Base-by-base conservation (phyloP, 2,329 filamentous ascomycete species). In the Meredithiella fracta region DNA sequence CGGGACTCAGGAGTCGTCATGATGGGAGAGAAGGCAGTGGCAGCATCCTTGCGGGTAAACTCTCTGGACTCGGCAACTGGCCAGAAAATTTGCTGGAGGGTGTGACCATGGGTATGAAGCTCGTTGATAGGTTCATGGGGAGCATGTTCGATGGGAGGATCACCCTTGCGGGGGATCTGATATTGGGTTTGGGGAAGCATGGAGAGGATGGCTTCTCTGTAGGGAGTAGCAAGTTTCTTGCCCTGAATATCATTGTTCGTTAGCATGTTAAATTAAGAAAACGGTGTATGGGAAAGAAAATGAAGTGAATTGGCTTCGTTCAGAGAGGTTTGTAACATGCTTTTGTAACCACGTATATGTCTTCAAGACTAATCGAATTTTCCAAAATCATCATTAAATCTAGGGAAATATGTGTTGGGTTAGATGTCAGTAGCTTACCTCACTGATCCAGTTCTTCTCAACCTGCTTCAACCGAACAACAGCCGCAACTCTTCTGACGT, bases 301-400 rank as follows among this genome's bases (percentile, higher is more conserved):
- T n/a, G 22, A 11, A 34, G 15, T 20, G 15, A 44, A 17, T 15
- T 52, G 58, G 56, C 59, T 59, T 56, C 31, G 57, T 59, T 87
- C 83, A 87, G 83, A 83, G 79, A 83, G 79, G 79, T 75, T 80
- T 76, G 78, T 75, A 83, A 82, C 76, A 7, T 78, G 79, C 73
- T 73, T 78, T 77, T 84, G 75, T 91, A 91, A 96, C 86, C 87
- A 92, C 82, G 75, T 68, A 58, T 73, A 69, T 82, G 90, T 97
- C 90, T 95, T 96, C 77, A 94, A 95, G 91, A 97, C 91, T 96
- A 95, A 97, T 96, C 91, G 91, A 85, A 84, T 83, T 82, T 80
- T 78, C 79, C 71, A 67, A 63, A 65, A 67, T 79, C 77, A 80
- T 80, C 77, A 80, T 69, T 54, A 60, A 63, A 64, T 51, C 40